Base-by-base conservation (phyloP, 768 basidiomycete species). In the Russula brevipes region DNA sequence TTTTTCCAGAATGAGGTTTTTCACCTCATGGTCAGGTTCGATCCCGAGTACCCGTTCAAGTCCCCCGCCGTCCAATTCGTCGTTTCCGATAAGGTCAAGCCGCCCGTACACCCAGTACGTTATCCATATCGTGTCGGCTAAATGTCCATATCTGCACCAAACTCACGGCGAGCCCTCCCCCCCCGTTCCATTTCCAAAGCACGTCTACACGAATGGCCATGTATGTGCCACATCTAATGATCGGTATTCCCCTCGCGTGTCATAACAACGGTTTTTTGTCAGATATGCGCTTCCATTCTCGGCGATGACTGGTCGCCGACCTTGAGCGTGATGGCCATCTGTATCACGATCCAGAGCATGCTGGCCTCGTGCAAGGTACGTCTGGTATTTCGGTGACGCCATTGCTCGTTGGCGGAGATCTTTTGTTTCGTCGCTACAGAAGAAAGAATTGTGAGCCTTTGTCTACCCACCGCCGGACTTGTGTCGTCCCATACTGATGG, bases 241-340 rank as follows among this genome's bases (percentile, higher is more conserved):
- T 52, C 33, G 47, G 54, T 33, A 45, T 70, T 60, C 69, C 60
- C 53, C 35, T 46, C 53, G 52, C 46, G 17, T 53, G 33, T 8
- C 17, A 5, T 19, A 8, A 39, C 12, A 12, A 5, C 3, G 38
- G 3, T 4, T 45, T 42, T n/a, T 24, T 24, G 24, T 14, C 68
- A 94, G 88, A 94, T 94, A 68, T 94, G 92, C 70, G 91, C 89
- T 9, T 92, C 89, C 14, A 93, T 95, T 60, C 83, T 95, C 8
- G 93, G 91, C 33, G 88, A 82, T 68, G 92, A 93, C 67, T 94
- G 91, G 91, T 91, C 89, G 10, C 92, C 91, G 0, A 90, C 92
- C n/a, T 75, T 93, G 66, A 91, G 87, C 64, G 90, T 91, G 24
- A 79, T 86, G 33, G 82, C 89, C 2, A 84, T 94, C 47, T 93